Base-by-base conservation (phyloP, 176 grass and related monocot species). In the Oryza glaberrima region DNA sequence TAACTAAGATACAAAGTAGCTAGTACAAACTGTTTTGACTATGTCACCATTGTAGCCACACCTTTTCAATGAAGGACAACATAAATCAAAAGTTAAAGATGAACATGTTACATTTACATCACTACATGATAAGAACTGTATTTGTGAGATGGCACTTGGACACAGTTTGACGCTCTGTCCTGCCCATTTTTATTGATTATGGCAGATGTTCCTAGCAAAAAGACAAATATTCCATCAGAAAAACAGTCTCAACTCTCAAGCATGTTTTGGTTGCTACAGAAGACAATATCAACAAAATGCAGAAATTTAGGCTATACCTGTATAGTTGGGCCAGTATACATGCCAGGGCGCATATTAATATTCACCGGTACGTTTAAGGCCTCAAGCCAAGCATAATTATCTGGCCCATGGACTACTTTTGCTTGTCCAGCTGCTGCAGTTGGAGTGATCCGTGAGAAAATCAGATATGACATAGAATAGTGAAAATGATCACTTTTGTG, bases 381-480 rank as follows among this genome's bases (percentile, higher is more conserved):
- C 47, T 93, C 92, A 71, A 93, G 58, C 92, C 92, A 93, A 45
- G 88, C 78, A 83, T 88, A 93, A 1, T 77, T 74, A 65, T 93
- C 85, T 61, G 80, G 79, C 22, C 23, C 72, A 47, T 65, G 70
- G 2, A 76, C 77, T 51, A 56, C 13, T 32, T 81, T 80, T 17
- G 30, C 34, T 40, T 34, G 26, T 69, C 45, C 67, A 68, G 70
- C 65, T 28, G 88, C 63, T 86, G 83, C 88, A 80, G 88, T 61
- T 77, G 46, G 52, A 72, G 63, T 14, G 34, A 69, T 9, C 35
- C 73, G 78, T 86, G 67, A 58, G 73, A 90, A 86, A 34, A 60
- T 51, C 9, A 73, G 68, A 46, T 15, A 85, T 65, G 22, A 17
- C 17, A 70, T 12, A 73, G 10, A 22, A 48, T 40, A 65, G 4